Base-by-base conservation (phyloP, 2,329 filamentous ascomycete genomes). In the Penicillium sp. region DNA sequence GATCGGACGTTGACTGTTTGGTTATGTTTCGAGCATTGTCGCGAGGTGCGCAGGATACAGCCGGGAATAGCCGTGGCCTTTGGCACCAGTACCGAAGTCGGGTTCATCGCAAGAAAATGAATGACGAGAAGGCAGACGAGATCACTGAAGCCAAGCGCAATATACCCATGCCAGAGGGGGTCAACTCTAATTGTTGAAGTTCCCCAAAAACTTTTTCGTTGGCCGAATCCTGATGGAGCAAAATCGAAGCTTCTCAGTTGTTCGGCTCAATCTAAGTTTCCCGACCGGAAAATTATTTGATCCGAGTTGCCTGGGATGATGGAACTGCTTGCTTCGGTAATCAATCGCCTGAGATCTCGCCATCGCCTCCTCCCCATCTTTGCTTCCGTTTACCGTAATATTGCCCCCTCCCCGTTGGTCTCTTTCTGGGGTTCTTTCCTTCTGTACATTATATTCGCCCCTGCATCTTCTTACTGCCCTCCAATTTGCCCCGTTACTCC, bases 31-130 rank as follows among this genome's bases (percentile, higher is more conserved):
- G 77, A 73, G 66, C 73, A 77, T 71, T 75, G 73, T 62, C 75
- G 72, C 59, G 78, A 76, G 15, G 78, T 72, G 63, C 78, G 74
- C 65, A 82, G 66, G 60, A 82, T 71, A 67, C 77, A 76, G 65
- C 76, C 71, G 67, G 79, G 78, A 63, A 81, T 65, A 64, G 76
- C 75, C 70, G 76, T 75, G 64, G 76, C 76, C 67, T 78, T 77
- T 60, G 78, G 78, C 73, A 80, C 73, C 61, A 74, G 72, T 61
- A 76, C 72, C 63, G 75, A 72, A 64, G 70, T 67, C 61, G 76
- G 70, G 69, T 76, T 79, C 78, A 80, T 81, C 56, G 67, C 73
- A 66, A 65, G 56, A 65, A 64, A 68, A 65, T 55, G 52, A 60
- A 50, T 23, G 44, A 60, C 29, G 46, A 51, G 48, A 30, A 19